A percentile compares a stretch with the other conserved stretches of the same genome.
Conservation (phyloP, 2,329 filamentous ascomycete genomes). For the Chaetomiaceae sp. region DNA sequence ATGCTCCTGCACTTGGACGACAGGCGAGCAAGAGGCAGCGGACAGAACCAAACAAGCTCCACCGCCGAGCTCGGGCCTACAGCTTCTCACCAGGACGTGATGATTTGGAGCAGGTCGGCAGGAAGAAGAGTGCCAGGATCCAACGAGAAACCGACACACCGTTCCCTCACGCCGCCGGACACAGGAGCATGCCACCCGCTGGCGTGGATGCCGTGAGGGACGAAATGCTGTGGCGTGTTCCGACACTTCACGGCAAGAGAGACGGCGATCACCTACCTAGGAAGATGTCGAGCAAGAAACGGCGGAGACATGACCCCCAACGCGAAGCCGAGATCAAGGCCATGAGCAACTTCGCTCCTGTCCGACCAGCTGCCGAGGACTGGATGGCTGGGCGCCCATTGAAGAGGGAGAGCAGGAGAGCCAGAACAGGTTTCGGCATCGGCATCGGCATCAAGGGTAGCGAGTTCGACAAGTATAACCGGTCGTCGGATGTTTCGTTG, state of each 20-base stretch:
- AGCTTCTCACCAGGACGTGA: slow-evolving; percentile 60
- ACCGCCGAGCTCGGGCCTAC: slow-evolving; percentile 48
- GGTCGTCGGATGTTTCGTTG: slow-evolving; percentile 68
- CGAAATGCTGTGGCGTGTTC: slow-evolving; percentile 37
- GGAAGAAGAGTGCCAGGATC: slow-evolving; percentile 25
- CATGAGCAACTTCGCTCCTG: slow-evolving; percentile 68
- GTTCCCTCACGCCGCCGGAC: slow-evolving; percentile 8
- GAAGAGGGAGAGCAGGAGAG: slow-evolving; percentile 62
- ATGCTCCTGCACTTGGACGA: slow-evolving; percentile 21
- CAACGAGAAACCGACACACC: slow-evolving; percentile 31
- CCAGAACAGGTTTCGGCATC: slow-evolving; percentile 49
- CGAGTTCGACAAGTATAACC: slow-evolving; percentile 48
- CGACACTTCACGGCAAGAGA: slow-evolving; percentile 59
- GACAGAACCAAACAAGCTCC: slow-evolving; percentile 45
- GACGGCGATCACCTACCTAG: slow-evolving; percentile 55
- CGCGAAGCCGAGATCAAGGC: slow-evolving; percentile 85
- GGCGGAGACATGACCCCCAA: slow-evolving; percentile 67
- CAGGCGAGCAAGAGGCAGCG: slow-evolving; percentile 39
- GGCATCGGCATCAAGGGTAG: slow-evolving; percentile 31
- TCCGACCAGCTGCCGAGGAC: slow-evolving; percentile 57
- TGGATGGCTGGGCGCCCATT: slow-evolving; percentile 56
- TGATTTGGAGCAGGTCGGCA: slow-evolving; percentile 47
- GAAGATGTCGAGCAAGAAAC: slow-evolving; percentile 75
- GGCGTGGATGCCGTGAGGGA: slow-evolving; percentile 20
- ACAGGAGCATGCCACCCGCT: neutral